Evolutionary conservation across 1,139 yeast species (phyloP), one percentile per base, ranked within the genome.

Genomic region (Debaryomycetaceae sp.): DNA sequence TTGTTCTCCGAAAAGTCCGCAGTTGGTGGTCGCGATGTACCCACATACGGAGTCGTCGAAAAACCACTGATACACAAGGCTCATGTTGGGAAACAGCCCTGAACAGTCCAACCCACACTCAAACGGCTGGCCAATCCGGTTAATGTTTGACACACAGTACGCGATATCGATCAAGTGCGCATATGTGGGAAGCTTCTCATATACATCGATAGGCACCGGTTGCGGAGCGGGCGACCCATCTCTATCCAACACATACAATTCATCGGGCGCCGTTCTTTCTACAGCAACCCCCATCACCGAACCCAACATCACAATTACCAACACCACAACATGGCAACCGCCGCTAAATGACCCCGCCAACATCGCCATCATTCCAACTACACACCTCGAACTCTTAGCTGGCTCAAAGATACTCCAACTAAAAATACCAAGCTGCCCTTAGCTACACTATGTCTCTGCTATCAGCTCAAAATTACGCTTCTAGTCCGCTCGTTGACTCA

Each of bases 151-250:
- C 1, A 78, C 66, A 50, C 83, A 78, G 49, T 78, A 78, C 8
- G 80, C 62, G 22, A 76, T 74, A 47, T 76, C 81, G 38, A 73
- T 72, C 37, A 76, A 57, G 53, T 75, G 79, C 1, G 81, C 78
- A 51, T 70, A 70, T 5, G 71, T 68, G 54, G 57, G 66, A 45
- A 72, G 56, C 41, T 65, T 61, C 24, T 56, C 43, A 44, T 64
- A 68, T 17, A 68, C 54, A 6, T 55, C 58, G 1, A 42, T 37
- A 42, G 67, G 67, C 5, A 60, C 50, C 17, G 57, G 58, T 17
- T 45, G 17, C 13, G 50, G 48, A 27, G 37, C 14, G 9, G 43
- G 43, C 22, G 46, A 40, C 27, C 34, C 37, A 9, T 33, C 30
- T 34, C 20, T 34, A 7, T 7, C 8, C 31, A 7, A 27, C 31